These are phyloP conservation scores for Fusarium burgessii DNA, from an alignment of 2,329 filamentous ascomycete genomes.

Conservation along the genomic window DNA sequence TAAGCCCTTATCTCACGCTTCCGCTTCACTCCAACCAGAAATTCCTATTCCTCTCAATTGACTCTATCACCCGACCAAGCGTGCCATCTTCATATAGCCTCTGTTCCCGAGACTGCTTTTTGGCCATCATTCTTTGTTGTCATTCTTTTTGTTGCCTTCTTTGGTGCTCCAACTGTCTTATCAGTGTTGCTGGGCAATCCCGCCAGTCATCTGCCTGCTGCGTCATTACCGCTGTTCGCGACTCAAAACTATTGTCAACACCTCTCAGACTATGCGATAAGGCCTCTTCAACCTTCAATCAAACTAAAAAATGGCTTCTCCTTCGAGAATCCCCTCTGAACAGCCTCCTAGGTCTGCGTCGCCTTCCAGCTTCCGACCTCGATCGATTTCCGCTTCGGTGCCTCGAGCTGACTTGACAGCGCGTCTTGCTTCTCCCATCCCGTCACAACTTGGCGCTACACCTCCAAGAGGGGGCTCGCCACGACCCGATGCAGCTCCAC, in stretches of 20 bases:
- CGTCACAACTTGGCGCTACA: conserved; percentile 54
- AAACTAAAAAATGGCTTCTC: conserved; percentile 52
- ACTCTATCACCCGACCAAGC: conserved; percentile 35
- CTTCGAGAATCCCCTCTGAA: conserved; percentile 54
- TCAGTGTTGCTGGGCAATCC: conserved; percentile 17
- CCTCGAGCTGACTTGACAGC: conserved; percentile 71
- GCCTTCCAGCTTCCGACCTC: conserved; percentile 59
- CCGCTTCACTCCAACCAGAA: conserved; percentile 27
- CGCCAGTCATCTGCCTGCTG: conserved; percentile 10
- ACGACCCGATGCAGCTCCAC: conserved; percentile 38
- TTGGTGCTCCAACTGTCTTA: conserved; percentile 12
- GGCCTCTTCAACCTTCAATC: conserved; percentile 27
- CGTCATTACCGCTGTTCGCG: conserved; percentile 29
- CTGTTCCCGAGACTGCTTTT: conserved; percentile 22
- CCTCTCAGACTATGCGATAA: conserved; percentile 46
- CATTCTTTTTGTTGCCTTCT: conserved; percentile 29
- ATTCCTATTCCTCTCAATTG: conserved; percentile 34
- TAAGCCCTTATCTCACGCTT: conserved; percentile 40
- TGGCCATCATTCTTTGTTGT: conserved; percentile 30
- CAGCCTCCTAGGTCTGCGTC: conserved; percentile 60
- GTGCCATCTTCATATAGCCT: conserved; percentile 21
- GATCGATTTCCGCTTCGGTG: conserved; percentile 63
- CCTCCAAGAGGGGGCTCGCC: conserved; percentile 54
- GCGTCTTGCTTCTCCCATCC: conserved; percentile 69
- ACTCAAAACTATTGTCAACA: conserved; percentile 17